phyloP scores from a whole-genome alignment of 331 rosid species.

The Phaseolus coccineus region DNA sequence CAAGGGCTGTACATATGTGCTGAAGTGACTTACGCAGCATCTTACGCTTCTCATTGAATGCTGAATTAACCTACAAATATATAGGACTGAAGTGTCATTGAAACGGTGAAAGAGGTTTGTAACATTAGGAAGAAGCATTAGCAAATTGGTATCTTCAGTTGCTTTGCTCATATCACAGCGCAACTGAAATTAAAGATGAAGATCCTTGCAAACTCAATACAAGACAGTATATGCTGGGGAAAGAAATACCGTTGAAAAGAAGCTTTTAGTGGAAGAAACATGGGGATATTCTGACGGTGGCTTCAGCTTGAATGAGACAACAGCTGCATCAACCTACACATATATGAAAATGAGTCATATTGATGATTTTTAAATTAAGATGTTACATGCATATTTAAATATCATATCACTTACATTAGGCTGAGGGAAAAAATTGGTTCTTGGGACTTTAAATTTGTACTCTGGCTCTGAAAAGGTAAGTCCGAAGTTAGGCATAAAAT shows the following conservation, averaged over 20 bases:
- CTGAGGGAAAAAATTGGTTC: slow-evolving; percentile 87
- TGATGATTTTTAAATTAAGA: slow-evolving; percentile 23
- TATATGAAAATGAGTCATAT: slow-evolving; percentile 40
- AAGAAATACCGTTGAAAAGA: slow-evolving; percentile 81
- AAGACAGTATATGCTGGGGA: slow-evolving; percentile 28
- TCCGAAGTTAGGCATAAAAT: slow-evolving; percentile 36
- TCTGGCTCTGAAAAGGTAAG: slow-evolving; percentile 73
- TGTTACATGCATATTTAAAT: slow-evolving; percentile 15
- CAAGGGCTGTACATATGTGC: slow-evolving; percentile 71
- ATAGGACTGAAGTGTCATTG: slow-evolving; percentile 32
- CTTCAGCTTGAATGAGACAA: slow-evolving; percentile 85
- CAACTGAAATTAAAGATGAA: slow-evolving; percentile 36
- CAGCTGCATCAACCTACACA: slow-evolving; percentile 90
- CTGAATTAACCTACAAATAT: slow-evolving; percentile 76
- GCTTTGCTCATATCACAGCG: slow-evolving; percentile 2
- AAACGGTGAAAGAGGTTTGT: slow-evolving; percentile 13
- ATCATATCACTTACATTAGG: slow-evolving; percentile 74
- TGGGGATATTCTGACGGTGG: slow-evolving; percentile 66
- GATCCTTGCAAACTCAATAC: background rate
- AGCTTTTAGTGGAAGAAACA: slow-evolving; percentile 79
- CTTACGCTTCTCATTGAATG: slow-evolving; percentile 91
- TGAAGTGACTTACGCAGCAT: slow-evolving; percentile 89
- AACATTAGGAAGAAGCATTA: slow-evolving; percentile 13
- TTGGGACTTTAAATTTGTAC: slow-evolving; percentile 73
- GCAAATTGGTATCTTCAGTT: background rate